Percentiles rank a stretch among this genome's conserved stretches.
Conservation (phyloP, 768 basidiomycete genomes). For the Suillus luteus region DNA sequence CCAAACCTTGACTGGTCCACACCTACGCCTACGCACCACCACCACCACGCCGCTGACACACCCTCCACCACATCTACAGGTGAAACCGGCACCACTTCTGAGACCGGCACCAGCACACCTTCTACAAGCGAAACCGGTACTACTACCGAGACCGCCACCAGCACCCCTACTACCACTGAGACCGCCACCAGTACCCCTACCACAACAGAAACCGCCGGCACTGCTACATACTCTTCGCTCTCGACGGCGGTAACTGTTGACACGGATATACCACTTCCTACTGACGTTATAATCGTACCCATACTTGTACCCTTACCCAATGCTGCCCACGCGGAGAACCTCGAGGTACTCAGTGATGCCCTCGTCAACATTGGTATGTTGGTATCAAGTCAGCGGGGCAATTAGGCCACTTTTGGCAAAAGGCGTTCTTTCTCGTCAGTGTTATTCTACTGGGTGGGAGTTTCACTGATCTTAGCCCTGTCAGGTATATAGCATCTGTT, state of each 20-base stretch:
- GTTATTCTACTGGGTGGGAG: background rate
- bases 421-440: background rate
- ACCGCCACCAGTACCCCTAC: no score
- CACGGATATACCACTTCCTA: background rate
- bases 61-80: background rate
- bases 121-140: background rate
- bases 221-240: background rate
- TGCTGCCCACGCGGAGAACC: background rate
- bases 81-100: background rate
- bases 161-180: background rate
- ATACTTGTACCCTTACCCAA: background rate
- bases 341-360: background rate
- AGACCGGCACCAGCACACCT: background rate
- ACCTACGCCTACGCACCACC: background rate
- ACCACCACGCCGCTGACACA: background rate
- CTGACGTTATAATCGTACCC: background rate
- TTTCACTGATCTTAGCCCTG: background rate
- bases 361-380: background rate
- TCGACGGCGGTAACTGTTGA: no score
- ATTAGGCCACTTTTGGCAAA: conserved; percentile 6
- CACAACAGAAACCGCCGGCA: background rate
- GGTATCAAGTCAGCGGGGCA: background rate
- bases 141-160: background rate
- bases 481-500: background rate
- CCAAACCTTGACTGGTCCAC: background rate